Conservation (phyloP, 225 moss, liverwort and hornwort genomes). For the Bryum argenteum region DNA sequence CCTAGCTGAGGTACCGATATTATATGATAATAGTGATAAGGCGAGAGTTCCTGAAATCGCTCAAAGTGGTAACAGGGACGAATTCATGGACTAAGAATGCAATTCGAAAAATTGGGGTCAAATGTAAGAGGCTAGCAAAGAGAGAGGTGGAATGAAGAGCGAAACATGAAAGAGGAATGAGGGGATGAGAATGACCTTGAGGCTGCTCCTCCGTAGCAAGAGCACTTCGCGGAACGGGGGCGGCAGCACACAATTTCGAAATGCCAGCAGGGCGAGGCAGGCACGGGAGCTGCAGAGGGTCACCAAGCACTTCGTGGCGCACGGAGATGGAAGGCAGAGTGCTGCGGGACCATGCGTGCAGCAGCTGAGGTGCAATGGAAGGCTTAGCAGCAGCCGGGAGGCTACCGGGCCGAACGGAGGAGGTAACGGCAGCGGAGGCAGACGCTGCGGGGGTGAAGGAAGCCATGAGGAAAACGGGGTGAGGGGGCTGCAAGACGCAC, state of each 20-base stretch:
- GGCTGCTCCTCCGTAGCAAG: slow-evolving; percentile 66
- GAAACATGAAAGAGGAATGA: no score
- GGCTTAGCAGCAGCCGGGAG: neutral
- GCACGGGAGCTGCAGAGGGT: slow-evolving; percentile 17
- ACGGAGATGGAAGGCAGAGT: neutral
- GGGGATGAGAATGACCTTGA: slow-evolving; percentile 19
- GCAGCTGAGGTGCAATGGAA: neutral
- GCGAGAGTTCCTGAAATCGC: no score
- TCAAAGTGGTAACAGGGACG: neutral
- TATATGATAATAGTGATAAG: no score
- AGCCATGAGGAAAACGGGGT: slow-evolving; percentile 17
- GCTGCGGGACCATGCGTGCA: neutral
- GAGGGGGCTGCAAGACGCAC: neutral
- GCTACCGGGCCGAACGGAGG: neutral
- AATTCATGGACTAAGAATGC: neutral
- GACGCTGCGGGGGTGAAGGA: slow-evolving; percentile 23
- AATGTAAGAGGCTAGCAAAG: neutral
- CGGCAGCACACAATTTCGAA: neutral
- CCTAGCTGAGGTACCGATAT: neutral
- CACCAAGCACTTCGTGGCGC: slow-evolving; percentile 37
- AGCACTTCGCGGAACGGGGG: slow-evolving; percentile 35
- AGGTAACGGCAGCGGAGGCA: slow-evolving; percentile 17
- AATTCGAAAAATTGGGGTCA: neutral
- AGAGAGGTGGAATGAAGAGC: neutral
- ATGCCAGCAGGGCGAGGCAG: neutral